phyloP scores from a whole-genome alignment of 768 basidiomycete genomes.

The Psilocybe sp. region DNA sequence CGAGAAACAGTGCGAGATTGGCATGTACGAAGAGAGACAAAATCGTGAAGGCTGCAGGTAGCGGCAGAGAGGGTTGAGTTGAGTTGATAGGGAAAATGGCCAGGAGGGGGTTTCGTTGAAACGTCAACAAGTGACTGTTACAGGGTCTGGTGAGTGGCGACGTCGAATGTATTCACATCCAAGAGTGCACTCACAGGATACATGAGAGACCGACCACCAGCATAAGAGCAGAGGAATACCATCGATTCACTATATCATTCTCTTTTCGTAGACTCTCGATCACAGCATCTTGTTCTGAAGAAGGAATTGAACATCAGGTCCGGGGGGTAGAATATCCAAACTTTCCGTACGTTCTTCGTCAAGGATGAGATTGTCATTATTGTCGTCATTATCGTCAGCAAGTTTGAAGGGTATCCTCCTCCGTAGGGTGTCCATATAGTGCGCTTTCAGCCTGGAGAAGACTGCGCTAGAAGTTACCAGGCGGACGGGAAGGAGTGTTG shows the following conservation, averaged over 20 bases:
- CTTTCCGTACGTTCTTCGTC: slow-evolving; percentile 50
- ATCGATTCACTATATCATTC: slow-evolving; percentile 39
- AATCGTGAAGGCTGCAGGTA: slow-evolving; percentile 42
- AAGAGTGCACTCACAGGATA: slow-evolving; percentile 37
- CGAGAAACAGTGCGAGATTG: slow-evolving; percentile 42
- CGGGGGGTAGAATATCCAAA: neutral
- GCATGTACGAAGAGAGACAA: slow-evolving; percentile 49
- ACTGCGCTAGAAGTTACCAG: no score
- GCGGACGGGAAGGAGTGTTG: no score
- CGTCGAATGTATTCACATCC: neutral
- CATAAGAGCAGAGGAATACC: slow-evolving; percentile 37
- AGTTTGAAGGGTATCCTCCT: slow-evolving; percentile 44
- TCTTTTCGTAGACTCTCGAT: slow-evolving; percentile 46
- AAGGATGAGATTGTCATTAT: slow-evolving; percentile 31
- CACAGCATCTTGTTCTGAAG: slow-evolving; percentile 59
- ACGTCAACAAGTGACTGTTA: slow-evolving; percentile 43
- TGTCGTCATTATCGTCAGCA: slow-evolving; percentile 26
- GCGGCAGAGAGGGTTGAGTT: slow-evolving; percentile 34
- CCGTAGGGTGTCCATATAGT: slow-evolving; percentile 35
- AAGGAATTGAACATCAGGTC: neutral
- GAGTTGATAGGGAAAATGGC: slow-evolving; percentile 34
- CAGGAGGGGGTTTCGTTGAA: slow-evolving; percentile 45
- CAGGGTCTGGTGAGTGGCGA: slow-evolving; percentile 4
- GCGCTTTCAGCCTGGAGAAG: no score
- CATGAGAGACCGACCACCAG: slow-evolving; percentile 41